These are phyloP conservation scores for Aureobasidium sp. DNA, from an alignment of 2,329 filamentous ascomycete genomes.

Conservation along the genomic window DNA sequence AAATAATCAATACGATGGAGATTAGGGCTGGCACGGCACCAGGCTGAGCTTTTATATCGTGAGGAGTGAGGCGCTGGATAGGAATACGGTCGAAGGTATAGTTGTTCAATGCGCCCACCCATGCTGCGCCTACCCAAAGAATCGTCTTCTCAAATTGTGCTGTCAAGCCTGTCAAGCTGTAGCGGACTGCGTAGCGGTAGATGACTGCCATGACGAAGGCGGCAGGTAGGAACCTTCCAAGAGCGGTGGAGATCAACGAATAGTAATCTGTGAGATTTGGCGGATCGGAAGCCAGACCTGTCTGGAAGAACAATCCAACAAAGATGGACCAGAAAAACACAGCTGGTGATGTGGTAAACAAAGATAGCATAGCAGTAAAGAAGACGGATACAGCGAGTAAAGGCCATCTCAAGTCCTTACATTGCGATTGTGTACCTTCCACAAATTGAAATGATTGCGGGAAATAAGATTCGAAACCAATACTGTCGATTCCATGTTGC, in stretches of 20 bases:
- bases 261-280: conserved; percentile 62
- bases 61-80: conserved; percentile 81
- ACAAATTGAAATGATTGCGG: conserved; percentile 79
- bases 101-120: conserved; percentile 87
- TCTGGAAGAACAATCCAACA: conserved; percentile 77
- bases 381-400: conserved; percentile 73
- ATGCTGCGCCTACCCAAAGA: conserved; percentile 82
- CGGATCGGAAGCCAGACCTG: conserved; percentile 82
- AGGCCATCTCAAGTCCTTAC: conserved; percentile 75
- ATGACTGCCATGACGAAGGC: conserved; percentile 83
- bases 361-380: conserved; percentile 68
- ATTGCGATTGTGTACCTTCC: conserved; percentile 56
- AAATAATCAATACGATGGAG: conserved; percentile 65
- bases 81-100: conserved; percentile 94
- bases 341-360: conserved; percentile 72
- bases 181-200: conserved; percentile 72
- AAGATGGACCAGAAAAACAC: conserved; percentile 84
- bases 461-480: conserved; percentile 80
- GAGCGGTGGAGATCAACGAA: conserved; percentile 65
- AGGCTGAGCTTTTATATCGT: conserved; percentile 82
- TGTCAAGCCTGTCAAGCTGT: conserved; percentile 63
- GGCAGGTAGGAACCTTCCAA: conserved; percentile 79
- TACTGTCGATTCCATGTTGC: conserved; percentile 67
- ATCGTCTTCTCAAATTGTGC: conserved; percentile 87
- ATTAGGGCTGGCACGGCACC: conserved; percentile 78